A percentile compares a stretch with the other conserved stretches of the same genome.
These are phyloP conservation scores for Nothophaeocryptopus gaeumannii DNA, from an alignment of 2,329 filamentous ascomycete genomes.

Conservation along the genomic window DNA sequence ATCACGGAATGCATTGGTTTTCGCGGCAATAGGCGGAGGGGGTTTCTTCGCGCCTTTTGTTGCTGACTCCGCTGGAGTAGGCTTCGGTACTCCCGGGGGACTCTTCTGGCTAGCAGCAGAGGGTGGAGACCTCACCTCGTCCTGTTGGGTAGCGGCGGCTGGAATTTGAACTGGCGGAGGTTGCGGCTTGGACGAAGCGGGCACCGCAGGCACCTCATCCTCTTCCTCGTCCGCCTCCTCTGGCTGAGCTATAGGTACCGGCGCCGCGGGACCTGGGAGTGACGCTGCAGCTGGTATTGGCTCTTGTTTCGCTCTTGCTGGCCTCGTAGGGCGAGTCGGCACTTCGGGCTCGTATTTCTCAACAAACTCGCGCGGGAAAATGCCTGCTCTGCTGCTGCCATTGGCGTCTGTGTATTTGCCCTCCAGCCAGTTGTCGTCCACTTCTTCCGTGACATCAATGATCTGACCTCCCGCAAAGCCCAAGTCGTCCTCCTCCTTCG, in stretches of 20 bases:
- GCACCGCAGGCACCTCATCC: slow-evolving; percentile 30
- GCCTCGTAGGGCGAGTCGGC: slow-evolving; percentile 77
- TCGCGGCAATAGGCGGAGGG: slow-evolving; percentile 62
- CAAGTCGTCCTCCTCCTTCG: slow-evolving; percentile 91
- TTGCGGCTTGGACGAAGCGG: slow-evolving; percentile 37
- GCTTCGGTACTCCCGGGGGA: slow-evolving; percentile 35
- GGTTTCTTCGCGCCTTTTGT: slow-evolving; percentile 51
- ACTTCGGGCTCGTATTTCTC: slow-evolving; percentile 91
- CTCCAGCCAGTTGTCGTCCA: slow-evolving; percentile 90
- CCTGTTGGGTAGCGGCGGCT: slow-evolving; percentile 18
- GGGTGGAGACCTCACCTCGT: slow-evolving; percentile 29
- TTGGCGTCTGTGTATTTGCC: slow-evolving; percentile 79
- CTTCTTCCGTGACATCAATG: slow-evolving; percentile 88
- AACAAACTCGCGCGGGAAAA: slow-evolving; percentile 96
- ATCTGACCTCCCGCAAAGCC: slow-evolving; percentile 81
- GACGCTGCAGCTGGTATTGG: slow-evolving; percentile 24
- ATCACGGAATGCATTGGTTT: slow-evolving; percentile 86
- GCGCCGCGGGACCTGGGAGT: slow-evolving; percentile 23
- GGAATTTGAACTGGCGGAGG: slow-evolving; percentile 36
- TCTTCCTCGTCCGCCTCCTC: slow-evolving; percentile 22
- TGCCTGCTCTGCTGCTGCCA: slow-evolving; percentile 74
- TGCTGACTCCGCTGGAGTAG: slow-evolving; percentile 36
- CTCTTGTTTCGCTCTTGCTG: slow-evolving; percentile 66
- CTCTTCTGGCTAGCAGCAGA: slow-evolving; percentile 20
- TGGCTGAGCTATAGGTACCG: slow-evolving; percentile 25